A percentile compares a stretch with the other conserved stretches of the same genome.
Evolutionary conservation across 306 rosid species (phyloP).

Genomic region (Benincasa hispida): DNA sequence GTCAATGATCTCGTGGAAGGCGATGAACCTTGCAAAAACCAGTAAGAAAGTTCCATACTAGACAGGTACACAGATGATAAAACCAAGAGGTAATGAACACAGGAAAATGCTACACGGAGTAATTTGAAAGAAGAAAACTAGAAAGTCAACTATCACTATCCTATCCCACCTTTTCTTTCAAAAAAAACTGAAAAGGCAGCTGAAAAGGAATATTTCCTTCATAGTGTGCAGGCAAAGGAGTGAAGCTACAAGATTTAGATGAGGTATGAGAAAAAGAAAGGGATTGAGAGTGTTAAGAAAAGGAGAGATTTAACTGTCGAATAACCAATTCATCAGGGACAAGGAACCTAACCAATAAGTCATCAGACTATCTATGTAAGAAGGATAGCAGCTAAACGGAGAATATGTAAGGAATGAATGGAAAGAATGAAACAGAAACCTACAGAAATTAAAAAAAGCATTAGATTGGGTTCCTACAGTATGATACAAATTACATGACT

Average conservation of each 20-base stretch:
- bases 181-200: slow-evolving; percentile 13
- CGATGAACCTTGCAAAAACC: neutral
- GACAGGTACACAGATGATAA: neutral
- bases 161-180: slow-evolving; percentile 4
- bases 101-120: neutral
- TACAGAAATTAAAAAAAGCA: neutral
- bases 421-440: slow-evolving; percentile 8
- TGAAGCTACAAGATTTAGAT: neutral
- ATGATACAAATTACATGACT: slow-evolving; percentile 2
- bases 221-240: slow-evolving; percentile 2
- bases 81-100: neutral
- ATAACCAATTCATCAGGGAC: neutral
- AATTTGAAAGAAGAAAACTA: slow-evolving; percentile 1
- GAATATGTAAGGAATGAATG: neutral
- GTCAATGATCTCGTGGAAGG: neutral
- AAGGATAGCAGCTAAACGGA: neutral
- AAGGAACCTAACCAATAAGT: slow-evolving; percentile 6
- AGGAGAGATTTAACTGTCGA: neutral
- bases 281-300: neutral
- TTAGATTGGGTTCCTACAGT: neutral
- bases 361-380: neutral
- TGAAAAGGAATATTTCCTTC: neutral
- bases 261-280: neutral
- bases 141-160: neutral
- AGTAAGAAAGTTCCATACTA: neutral